Evolutionary conservation across 192 early-diverging fungal genomes (phyloP), one percentile per base, ranked within the genome.

Genomic region (Anaeromyces robustus): DNA sequence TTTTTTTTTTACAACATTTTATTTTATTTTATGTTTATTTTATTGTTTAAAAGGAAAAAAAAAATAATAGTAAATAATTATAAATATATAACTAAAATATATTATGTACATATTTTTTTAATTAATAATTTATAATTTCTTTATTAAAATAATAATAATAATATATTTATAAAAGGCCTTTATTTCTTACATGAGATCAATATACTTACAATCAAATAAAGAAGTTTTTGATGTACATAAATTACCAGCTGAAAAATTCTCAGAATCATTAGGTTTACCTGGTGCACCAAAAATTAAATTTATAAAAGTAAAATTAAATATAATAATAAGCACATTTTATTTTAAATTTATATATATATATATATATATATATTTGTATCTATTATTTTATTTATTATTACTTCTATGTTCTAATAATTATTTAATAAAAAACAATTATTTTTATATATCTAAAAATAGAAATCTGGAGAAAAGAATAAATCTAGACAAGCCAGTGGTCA

Each of bases 211-310:
- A 83, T 90, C 89, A 77, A 93, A 99, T 87, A 99, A 99, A 86
- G 82, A 84, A 4, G 88, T 97, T 30, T 99, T 99, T 83, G 91
- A 95, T 41, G 95, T 97, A 16, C 89, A 93, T 43, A 90, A 88
- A 29, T 80, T 99, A 78, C 98, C 98, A 2, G 87, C 91, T 4
- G 95, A 97, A 32, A 93, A 89, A 59, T 99, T 89, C 88, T 95
- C 98, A 12, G 90, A 92, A 43, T 90, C 95, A 0, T 81, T 97
- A 78, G 98, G 98, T n/a, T 89, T 99, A 80, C 95, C 95, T 11
- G 98, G 98, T 78, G 91, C 95, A 12, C 98, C 98, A 28, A 93
- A 93, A 81, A 94, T 99, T 83, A 96, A 95, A 87, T 98, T 98
- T 87, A 86, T 96, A 29, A 91, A 91, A n/a, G 86, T 86, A 59